Percentiles rank a stretch among this genome's conserved stretches.
Evolutionary conservation across 139 green algal species (phyloP).

Genomic region (Yamagishiella unicocca): DNA sequence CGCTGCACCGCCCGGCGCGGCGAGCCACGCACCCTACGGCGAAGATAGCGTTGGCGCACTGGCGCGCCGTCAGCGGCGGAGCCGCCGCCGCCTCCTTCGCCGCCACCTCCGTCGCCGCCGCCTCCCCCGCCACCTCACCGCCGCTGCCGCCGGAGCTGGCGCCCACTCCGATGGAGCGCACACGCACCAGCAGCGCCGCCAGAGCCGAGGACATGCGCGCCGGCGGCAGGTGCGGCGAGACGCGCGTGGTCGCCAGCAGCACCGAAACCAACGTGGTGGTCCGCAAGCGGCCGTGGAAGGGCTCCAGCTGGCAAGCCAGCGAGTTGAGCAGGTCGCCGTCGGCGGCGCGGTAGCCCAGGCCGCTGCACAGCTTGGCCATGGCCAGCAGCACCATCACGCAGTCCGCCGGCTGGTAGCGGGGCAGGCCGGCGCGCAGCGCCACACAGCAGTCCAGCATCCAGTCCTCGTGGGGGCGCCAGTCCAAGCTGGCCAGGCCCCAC

Average conservation of each 20-base stretch:
- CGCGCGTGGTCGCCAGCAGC: neutral
- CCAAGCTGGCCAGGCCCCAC: conserved; percentile 1
- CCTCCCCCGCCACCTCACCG: neutral
- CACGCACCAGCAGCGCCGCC: neutral
- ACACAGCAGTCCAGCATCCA: conserved; percentile 22
- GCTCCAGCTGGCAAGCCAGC: neutral
- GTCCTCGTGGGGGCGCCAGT: neutral
- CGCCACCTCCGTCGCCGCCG: neutral
- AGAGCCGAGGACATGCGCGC: neutral
- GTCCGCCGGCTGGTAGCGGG: neutral
- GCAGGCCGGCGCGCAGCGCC: neutral
- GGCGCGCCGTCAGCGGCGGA: conserved; percentile 8
- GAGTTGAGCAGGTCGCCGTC: conserved; percentile 7
- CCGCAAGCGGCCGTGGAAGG: neutral
- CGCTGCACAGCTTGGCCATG: neutral
- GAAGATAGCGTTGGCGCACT: conserved; percentile 34
- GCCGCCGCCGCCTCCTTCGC: neutral
- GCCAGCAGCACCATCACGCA: neutral
- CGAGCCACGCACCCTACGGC: conserved; percentile 26
- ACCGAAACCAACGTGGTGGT: conserved; percentile 13
- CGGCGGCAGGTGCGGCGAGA: neutral
- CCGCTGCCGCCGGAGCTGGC: neutral
- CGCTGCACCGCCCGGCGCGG: neutral
- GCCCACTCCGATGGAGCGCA: neutral
- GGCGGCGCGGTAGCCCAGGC: neutral